Percentiles rank a stretch among this genome's conserved stretches.
Evolutionary conservation across 768 basidiomycete species (phyloP).

Genomic region (Phaffia australis): DNA sequence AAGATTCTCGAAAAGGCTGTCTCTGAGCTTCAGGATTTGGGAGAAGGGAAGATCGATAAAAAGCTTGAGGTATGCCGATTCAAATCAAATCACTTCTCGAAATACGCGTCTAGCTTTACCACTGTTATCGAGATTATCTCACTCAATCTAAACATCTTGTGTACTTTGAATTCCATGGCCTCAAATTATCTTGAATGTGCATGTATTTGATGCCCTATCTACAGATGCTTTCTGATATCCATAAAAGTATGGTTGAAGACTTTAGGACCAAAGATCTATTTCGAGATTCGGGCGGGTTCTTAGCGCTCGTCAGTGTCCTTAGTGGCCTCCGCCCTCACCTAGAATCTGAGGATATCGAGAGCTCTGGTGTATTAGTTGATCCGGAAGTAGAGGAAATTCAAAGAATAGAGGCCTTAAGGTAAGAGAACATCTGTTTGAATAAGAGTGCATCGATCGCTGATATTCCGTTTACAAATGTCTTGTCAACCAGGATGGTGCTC

Average conservation of each 20-base stretch:
- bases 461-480: neutral
- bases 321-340: slow-evolving; percentile 46
- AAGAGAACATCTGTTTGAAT: neutral
- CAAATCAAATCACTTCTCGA: no score
- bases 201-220: no score
- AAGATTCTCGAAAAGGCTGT: slow-evolving; percentile 12
- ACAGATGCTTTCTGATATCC: slow-evolving; percentile 46
- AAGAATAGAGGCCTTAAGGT: slow-evolving; percentile 16
- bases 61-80: slow-evolving; percentile 16
- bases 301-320: slow-evolving; percentile 60
- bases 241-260: slow-evolving; percentile 57
- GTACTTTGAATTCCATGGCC: no score
- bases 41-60: slow-evolving; percentile 1
- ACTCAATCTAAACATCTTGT: no score
- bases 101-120: no score
- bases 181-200: no score
- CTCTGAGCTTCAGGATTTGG: slow-evolving; percentile 6
- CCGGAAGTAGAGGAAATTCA: slow-evolving; percentile 36
- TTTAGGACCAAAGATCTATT: slow-evolving; percentile 60
- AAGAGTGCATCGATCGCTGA: neutral
- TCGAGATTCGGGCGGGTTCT: slow-evolving; percentile 69
- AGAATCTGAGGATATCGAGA: slow-evolving; percentile 11
- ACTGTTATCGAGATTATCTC: no score
- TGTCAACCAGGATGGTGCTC: slow-evolving; percentile 12
- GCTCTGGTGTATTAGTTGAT: slow-evolving; percentile 34